Evolutionary conservation across 495 filamentous ascomycete species (phyloP), one percentile per base, ranked within the genome.

Genomic region (Penicillium desertorum): DNA sequence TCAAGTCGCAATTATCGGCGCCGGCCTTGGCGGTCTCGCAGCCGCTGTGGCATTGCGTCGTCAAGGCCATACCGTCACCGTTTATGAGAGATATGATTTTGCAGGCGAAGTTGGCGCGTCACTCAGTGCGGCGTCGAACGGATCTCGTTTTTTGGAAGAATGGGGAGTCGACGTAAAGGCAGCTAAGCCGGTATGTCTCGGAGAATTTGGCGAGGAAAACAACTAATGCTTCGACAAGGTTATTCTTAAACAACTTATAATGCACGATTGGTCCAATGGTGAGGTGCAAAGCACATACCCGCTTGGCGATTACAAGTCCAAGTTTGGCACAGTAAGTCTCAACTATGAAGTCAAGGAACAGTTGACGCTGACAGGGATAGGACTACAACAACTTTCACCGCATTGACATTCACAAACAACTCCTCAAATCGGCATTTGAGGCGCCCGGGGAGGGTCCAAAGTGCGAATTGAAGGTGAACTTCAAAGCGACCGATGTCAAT

Each of bases 1-100:
- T 37, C 59, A 62, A 46, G 51, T 68, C 10, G 68, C 68, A 64
- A 75, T 84, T 37, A 75, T 83, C 16, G 81, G 81, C 14, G 81
- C 76, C 8, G 81, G 81, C 3, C 80, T 84, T 22, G 79, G 79
- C n/a, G 81, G 82, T 12, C 63, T 83, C 11, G 64, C 73, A 3
- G 76, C 81, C 6, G 81, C 81, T 1, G 72, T 83, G n/a, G 74
- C 71, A 10, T 60, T 86, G 5, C 75, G 79, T 27, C 75, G 75
- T 12, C 67, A 77, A 37, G 81, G 81, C 7, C 83, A 85, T 47
- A 17, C 71, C 2, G 79, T 83, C 46, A 69, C 70, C 3, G 75
- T 82, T 5, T 72, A 68, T 54, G 67, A 70, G 43, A 50, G 65
- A 57, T 66, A 64, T 20, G 64, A 71, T 51, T 70, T 64, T 48